Evolutionary conservation across 805 yeast species (phyloP).

Genomic region (Blastobotrys mokoenaii): DNA sequence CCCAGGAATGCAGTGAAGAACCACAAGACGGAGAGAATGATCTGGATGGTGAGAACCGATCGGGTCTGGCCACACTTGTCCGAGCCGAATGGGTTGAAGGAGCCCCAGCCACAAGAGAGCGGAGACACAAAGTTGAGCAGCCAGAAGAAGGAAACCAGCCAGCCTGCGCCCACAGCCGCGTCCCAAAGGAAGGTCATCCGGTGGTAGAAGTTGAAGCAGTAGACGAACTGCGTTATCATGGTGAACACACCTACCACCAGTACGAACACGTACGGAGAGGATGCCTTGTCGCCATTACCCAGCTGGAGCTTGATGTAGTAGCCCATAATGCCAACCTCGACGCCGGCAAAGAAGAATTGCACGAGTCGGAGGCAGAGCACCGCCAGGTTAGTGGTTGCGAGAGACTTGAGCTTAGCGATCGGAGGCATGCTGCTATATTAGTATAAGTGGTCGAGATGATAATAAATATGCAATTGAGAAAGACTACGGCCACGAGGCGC

Average conservation of each 20-base stretch:
- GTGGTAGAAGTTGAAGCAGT: slow-evolving; percentile 21
- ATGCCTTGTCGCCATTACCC: slow-evolving; percentile 12
- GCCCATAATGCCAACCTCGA: slow-evolving; percentile 22
- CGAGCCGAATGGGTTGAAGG: slow-evolving; percentile 24
- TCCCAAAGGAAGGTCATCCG: slow-evolving; percentile 21
- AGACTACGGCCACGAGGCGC: too few relatives aligned
- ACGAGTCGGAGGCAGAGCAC: slow-evolving; percentile 20
- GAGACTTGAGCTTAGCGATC: slow-evolving; percentile 7
- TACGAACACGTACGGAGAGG: slow-evolving; percentile 21
- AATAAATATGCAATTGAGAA: too few relatives aligned
- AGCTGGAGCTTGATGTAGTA: slow-evolving; percentile 17
- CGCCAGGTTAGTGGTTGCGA: slow-evolving; percentile 22
- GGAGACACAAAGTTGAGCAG: slow-evolving; percentile 19
- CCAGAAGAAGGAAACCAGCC: slow-evolving; percentile 20
- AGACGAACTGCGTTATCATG: slow-evolving; percentile 22
- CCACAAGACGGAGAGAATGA: slow-evolving; percentile 22
- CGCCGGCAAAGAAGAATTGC: slow-evolving; percentile 25
- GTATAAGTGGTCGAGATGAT: too few relatives aligned
- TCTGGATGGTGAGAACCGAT: slow-evolving; percentile 20
- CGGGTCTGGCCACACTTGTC: slow-evolving; percentile 21
- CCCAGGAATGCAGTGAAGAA: slow-evolving; percentile 20
- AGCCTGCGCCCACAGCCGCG: slow-evolving; percentile 16
- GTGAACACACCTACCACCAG: slow-evolving; percentile 20
- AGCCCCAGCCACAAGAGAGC: slow-evolving; percentile 18
- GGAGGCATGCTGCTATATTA: too few relatives aligned